These are phyloP conservation scores for Dictyostelium firmibasis DNA, from an alignment of 78 protist genomes.

Conservation along the genomic window DNA sequence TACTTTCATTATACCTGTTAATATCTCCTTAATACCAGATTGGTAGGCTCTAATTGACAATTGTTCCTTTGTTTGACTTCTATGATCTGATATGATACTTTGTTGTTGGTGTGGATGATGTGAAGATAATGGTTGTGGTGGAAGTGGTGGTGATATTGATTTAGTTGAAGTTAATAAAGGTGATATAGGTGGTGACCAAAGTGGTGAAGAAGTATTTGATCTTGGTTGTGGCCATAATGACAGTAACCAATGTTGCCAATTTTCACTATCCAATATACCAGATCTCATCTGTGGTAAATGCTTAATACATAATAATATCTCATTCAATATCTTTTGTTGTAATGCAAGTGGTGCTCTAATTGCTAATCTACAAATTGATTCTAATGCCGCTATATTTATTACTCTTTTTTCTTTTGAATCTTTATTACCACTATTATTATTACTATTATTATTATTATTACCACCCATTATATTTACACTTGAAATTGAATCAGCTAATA, in stretches of 20 bases:
- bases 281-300: conserved; percentile 14
- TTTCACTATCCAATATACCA: not conserved
- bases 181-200: conserved; percentile 52
- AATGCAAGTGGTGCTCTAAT: conserved; percentile 2
- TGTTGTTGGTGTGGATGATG: not conserved
- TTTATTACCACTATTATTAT: not conserved
- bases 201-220: conserved; percentile 54
- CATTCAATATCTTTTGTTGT: conserved; percentile 66
- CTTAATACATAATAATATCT: conserved; percentile 31
- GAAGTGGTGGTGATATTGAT: not conserved
- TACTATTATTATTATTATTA: not conserved
- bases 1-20: conserved; percentile 56
- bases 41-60: conserved; percentile 6
- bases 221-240: conserved; percentile 55
- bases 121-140: not conserved
- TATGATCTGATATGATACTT: not conserved
- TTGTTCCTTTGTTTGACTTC: not conserved
- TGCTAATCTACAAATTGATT: conserved; percentile 11
- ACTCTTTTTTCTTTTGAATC: not conserved
- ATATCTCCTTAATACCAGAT: conserved; percentile 57
- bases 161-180: not conserved
- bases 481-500: not conserved
- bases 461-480: not conserved
- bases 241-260: conserved; percentile 62
- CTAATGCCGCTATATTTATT: conserved; percentile 24